Percentiles rank a stretch among this genome's conserved stretches.
phyloP scores from a whole-genome alignment of 2,329 filamentous ascomycete species.

The Colletotrichum sp. region DNA sequence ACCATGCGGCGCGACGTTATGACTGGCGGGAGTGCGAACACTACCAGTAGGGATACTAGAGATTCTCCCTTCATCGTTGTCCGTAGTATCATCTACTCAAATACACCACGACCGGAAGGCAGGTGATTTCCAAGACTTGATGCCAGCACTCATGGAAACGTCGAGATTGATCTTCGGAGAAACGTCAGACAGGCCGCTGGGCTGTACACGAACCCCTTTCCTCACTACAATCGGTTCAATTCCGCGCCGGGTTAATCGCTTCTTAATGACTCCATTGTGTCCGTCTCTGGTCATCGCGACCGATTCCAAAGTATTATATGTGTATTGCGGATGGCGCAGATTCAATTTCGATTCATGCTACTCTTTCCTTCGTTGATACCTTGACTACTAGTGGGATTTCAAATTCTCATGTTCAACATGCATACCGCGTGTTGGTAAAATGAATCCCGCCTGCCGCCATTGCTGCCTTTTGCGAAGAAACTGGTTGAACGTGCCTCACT shows the following conservation, averaged over 20 bases:
- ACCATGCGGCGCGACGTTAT: rapidly evolving
- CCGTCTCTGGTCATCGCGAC: neutral
- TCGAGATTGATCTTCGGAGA: neutral
- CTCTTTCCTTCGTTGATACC: neutral
- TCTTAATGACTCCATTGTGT: neutral
- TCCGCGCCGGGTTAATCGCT: neutral
- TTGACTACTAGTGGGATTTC: neutral
- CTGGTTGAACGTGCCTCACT: neutral
- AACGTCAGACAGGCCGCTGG: rapidly evolving
- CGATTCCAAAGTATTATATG: neutral
- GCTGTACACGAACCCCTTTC: neutral
- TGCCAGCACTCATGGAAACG: neutral
- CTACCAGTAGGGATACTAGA: neutral
- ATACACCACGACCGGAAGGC: neutral
- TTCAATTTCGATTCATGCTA: neutral
- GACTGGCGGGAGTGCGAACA: neutral
- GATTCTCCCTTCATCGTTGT: neutral
- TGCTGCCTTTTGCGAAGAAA: neutral
- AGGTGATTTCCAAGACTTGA: neutral
- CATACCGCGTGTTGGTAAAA: neutral
- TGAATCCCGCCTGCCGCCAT: rapidly evolving
- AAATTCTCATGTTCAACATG: neutral
- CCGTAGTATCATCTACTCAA: neutral
- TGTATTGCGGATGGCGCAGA: rapidly evolving
- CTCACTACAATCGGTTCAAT: neutral